Conservation (phyloP, 495 filamentous ascomycete genomes). For the Trichoderma orchidacearum region DNA sequence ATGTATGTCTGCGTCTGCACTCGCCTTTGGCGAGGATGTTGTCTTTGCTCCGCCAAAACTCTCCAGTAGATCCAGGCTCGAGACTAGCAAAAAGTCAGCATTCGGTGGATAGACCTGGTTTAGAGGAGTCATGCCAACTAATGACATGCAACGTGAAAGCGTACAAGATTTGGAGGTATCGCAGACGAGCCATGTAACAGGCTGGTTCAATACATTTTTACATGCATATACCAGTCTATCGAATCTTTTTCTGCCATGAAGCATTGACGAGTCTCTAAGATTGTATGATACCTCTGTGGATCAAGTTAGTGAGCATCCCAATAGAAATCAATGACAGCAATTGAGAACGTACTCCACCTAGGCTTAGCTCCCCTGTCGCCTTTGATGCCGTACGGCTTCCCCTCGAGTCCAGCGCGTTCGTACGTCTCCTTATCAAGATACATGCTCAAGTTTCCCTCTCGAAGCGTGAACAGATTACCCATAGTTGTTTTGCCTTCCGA, state of each 20-base stretch:
- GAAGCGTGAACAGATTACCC: conserved; percentile 66
- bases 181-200: conserved; percentile 72
- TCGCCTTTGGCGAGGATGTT: conserved; percentile 17
- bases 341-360: conserved; percentile 28
- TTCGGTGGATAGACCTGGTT: not conserved
- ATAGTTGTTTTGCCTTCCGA: conserved; percentile 72
- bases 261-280: conserved; percentile 65
- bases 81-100: conserved; percentile 16
- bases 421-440: conserved; percentile 74
- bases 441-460: conserved; percentile 61
- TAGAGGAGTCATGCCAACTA: not conserved
- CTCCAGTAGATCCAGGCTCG: conserved; percentile 35
- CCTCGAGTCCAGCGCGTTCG: conserved; percentile 72
- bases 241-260: conserved; percentile 85
- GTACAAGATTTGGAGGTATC: conserved; percentile 37
- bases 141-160: not conserved
- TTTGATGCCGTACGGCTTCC: conserved; percentile 49
- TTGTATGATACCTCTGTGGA: conserved; percentile 64
- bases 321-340: not conserved
- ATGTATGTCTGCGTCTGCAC: conserved; percentile 24
- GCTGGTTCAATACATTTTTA: conserved; percentile 60
- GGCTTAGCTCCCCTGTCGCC: conserved; percentile 36
- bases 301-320: not conserved
- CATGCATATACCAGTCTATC: conserved; percentile 75
- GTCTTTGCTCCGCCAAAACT: conserved; percentile 39